These are phyloP conservation scores for Aspergillus jensenii DNA, from an alignment of 2,329 filamentous ascomycete genomes.

Conservation along the genomic window DNA sequence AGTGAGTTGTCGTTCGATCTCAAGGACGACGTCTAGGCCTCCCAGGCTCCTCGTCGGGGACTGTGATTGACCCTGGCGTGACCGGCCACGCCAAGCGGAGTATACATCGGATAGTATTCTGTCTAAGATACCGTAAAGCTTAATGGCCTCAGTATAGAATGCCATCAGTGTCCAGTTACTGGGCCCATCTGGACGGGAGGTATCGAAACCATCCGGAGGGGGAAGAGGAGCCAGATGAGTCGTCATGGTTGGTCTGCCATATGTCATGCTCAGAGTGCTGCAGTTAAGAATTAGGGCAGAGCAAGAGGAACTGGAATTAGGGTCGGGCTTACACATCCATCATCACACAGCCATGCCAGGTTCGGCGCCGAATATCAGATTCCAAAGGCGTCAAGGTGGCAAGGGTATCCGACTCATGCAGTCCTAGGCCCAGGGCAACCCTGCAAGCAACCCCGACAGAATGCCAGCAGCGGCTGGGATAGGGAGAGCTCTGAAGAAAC, in stretches of 20 bases:
- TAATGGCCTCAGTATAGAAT: slow-evolving; percentile 28
- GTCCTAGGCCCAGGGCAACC: slow-evolving; percentile 43
- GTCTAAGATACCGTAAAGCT: slow-evolving; percentile 33
- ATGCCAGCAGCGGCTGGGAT: slow-evolving; percentile 46
- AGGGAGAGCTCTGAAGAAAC: slow-evolving; percentile 43
- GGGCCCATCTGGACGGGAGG: not conserved
- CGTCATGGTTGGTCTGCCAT: slow-evolving; percentile 36
- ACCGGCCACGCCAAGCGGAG: slow-evolving; percentile 27
- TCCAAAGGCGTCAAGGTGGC: slow-evolving; percentile 29
- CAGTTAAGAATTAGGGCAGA: not conserved
- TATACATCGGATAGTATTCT: slow-evolving; percentile 38
- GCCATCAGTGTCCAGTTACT: slow-evolving; percentile 20
- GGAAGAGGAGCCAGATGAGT: slow-evolving; percentile 27
- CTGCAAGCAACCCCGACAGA: slow-evolving; percentile 44
- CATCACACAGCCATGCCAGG: slow-evolving; percentile 43
- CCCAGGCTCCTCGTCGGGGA: not conserved
- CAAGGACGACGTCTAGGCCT: slow-evolving; percentile 26
- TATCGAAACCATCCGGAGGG: slow-evolving; percentile 16
- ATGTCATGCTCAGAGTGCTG: slow-evolving; percentile 42
- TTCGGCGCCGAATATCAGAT: slow-evolving; percentile 36
- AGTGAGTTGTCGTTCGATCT: slow-evolving; percentile 27
- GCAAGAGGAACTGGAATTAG: not conserved
- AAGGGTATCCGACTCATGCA: slow-evolving; percentile 34
- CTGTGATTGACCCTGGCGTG: not conserved
- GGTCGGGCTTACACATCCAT: slow-evolving; percentile 35